A percentile compares a stretch with the other conserved stretches of the same genome.
Conservation (phyloP, 768 basidiomycete species). For the Baorangia bicolor region DNA sequence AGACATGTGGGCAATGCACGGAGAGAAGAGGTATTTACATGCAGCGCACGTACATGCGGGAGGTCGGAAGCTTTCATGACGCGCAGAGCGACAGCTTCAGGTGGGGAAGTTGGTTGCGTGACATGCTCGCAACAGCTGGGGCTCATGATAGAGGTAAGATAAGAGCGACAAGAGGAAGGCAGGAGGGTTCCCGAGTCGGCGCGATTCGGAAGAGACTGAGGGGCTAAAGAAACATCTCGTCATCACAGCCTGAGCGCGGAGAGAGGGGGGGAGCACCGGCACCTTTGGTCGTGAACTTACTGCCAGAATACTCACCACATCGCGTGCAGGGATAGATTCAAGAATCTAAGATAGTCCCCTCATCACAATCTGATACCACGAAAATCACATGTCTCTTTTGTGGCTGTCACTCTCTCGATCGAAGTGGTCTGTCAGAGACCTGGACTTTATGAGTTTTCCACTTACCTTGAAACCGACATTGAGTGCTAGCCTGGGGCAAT, state of each 20-base stretch:
- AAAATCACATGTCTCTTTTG: background rate
- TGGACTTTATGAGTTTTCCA: background rate
- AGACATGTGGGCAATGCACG: conserved; percentile 7
- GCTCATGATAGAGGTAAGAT: conserved; percentile 9
- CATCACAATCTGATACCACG: too few species aligned
- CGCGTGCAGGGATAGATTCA: background rate
- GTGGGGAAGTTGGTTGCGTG: background rate
- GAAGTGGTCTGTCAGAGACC: background rate
- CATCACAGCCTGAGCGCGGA: background rate
- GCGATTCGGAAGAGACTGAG: conserved; percentile 12
- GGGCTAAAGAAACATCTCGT: background rate
- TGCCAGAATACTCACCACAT: background rate
- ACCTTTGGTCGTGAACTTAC: too few species aligned
- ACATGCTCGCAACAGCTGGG: background rate
- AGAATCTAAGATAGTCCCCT: background rate
- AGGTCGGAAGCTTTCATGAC: conserved; percentile 31
- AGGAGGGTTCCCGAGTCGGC: conserved; percentile 8
- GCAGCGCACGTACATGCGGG: conserved; percentile 25
- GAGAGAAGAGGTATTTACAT: conserved; percentile 16
- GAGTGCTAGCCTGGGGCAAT: background rate
- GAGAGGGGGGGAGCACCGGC: too few species aligned
- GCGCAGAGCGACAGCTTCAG: conserved; percentile 19
- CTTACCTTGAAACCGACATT: background rate
- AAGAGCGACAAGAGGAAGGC: background rate
- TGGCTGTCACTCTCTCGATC: background rate